Evolutionary conservation across 306 rosid genomes (phyloP), one percentile per base, ranked within the genome.

Genomic region (Pterocarpus macrocarpus): DNA sequence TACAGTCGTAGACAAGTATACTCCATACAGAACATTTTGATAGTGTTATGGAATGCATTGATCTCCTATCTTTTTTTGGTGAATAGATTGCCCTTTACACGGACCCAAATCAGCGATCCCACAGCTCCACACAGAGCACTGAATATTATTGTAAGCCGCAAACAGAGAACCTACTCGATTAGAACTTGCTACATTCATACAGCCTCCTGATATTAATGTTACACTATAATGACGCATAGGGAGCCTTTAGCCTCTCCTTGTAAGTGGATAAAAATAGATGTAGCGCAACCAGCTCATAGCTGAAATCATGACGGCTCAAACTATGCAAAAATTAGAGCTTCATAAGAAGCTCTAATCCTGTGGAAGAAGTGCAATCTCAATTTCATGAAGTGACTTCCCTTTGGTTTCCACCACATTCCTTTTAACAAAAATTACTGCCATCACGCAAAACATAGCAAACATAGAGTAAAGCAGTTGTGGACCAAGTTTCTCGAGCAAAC

Each of bases 301-400:
- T 64, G 69, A 76, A 57, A 70, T 77, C 49, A 49, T 28, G 57
- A 80, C 72, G 22, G 65, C 58, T 59, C 65, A 44, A 62, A 69
- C 62, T 62, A 62, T 0, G 65, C 79, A 57, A 73, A 73, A 71
- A 58, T 50, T 43, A 69, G 32, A 17, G 62, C 77, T 56, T 16
- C 57, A 33, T 11, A 39, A 15, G 38, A 86, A 79, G 57, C 56
- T 73, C 84, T 90, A 91, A 62, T 95, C 92, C 75, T 90, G 96
- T 5, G 97, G 91, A 77, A 95, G 98, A 80, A 95, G 98, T 3
- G 99, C 98, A 45, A 95, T 95, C 89, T 95, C 99, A 69, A 95
- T 95, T 80, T 95, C 99, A 71, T 95, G 98, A 84, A 95, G 99
- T 6, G 99, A 89, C 84, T 89, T 95, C 56, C 99, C 99, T 85